Evolutionary conservation across 306 rosid species (phyloP).

Genomic region (Vigna hirtella): DNA sequence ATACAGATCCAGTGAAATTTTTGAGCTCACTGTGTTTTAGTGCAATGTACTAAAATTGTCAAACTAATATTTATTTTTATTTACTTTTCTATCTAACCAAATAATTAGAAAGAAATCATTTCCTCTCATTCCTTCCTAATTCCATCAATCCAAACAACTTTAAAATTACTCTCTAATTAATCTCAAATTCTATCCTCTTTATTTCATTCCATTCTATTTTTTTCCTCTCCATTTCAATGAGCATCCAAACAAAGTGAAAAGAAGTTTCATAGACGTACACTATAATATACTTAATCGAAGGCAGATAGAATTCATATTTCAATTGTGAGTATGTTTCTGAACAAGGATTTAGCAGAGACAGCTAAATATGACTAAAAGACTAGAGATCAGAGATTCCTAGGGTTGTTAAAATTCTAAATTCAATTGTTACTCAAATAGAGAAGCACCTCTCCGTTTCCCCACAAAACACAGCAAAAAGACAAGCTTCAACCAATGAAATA

Average conservation of each 20-base stretch:
- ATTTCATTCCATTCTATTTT: too few relatives aligned
- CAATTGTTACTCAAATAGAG: neutral
- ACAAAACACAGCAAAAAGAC: slow-evolving; percentile 6
- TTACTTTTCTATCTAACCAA: neutral
- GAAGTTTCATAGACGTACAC: neutral
- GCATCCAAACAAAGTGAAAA: neutral
- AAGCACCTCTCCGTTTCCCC: neutral
- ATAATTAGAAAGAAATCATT: too few relatives aligned
- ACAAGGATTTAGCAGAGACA: neutral
- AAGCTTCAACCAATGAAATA: slow-evolving; percentile 11
- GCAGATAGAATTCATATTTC: neutral
- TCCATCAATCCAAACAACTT: neutral
- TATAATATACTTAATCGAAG: neutral
- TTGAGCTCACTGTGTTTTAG: neutral
- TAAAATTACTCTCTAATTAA: neutral
- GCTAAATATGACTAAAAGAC: neutral
- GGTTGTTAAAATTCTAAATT: neutral
- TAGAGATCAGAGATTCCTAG: neutral
- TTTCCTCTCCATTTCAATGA: neutral
- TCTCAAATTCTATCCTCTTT: neutral
- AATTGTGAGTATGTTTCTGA: neutral
- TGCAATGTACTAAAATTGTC: neutral
- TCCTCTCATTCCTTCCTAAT: neutral
- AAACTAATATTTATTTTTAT: too few relatives aligned
- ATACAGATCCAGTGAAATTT: neutral